Conservation (phyloP, 192 early-diverging fungal species). For the Cladochytrium replicatum region DNA sequence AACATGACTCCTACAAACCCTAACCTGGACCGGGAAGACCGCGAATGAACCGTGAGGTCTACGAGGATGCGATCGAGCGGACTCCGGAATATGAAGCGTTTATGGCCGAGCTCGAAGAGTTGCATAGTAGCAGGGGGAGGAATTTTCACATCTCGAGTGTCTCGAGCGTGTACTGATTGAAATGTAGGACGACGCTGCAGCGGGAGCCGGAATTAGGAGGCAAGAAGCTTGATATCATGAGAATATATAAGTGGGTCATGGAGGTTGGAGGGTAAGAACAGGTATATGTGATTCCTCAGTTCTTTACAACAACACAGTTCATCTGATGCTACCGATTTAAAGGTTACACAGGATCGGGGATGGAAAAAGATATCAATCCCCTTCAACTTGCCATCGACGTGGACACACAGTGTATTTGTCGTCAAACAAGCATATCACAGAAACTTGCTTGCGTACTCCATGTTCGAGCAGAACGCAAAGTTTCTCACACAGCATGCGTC, state of each 20-base stretch:
- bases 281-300: slow-evolving; percentile 29
- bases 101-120: slow-evolving; percentile 55
- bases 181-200: slow-evolving; percentile 12
- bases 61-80: slow-evolving; percentile 54
- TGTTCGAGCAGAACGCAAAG: slow-evolving; percentile 44
- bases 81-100: slow-evolving; percentile 64
- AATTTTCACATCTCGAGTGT: too few species aligned
- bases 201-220: slow-evolving; percentile 71
- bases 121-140: slow-evolving; percentile 59
- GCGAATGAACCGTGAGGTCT: too few species aligned
- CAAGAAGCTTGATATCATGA: slow-evolving; percentile 56
- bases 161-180: too few species aligned
- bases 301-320: neutral
- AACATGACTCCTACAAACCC: too few species aligned
- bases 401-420: slow-evolving; percentile 72
- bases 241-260: slow-evolving; percentile 37
- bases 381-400: slow-evolving; percentile 75
- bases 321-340: neutral
- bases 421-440: slow-evolving; percentile 65
- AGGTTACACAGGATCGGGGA: slow-evolving; percentile 58
- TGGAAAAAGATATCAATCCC: slow-evolving; percentile 64
- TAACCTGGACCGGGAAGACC: too few species aligned
- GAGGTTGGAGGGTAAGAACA: slow-evolving; percentile 61
- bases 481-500: slow-evolving; percentile 34
- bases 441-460: slow-evolving; percentile 55